phyloP scores from a whole-genome alignment of 331 rosid genomes.

The Quercus tomentella region DNA sequence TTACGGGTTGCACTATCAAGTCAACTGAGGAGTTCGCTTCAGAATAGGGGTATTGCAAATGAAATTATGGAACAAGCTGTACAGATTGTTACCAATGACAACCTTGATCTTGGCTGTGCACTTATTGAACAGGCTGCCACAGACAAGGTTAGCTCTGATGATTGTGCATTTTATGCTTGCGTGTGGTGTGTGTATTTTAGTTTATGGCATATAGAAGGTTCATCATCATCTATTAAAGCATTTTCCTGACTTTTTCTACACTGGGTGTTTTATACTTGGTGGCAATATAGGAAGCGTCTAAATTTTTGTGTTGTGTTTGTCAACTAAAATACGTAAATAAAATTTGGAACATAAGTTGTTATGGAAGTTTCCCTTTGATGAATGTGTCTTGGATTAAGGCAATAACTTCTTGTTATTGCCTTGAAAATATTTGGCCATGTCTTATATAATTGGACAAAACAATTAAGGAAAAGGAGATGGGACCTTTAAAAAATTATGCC shows the following conservation, averaged over 20 bases:
- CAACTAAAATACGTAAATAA: background rate
- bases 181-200: constrained; percentile 2
- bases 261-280: background rate
- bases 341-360: background rate
- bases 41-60: constrained; percentile 57
- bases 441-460: background rate
- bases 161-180: background rate
- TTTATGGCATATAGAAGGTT: background rate
- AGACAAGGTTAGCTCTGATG: constrained; percentile 62
- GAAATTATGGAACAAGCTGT: constrained; percentile 90
- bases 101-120: constrained; percentile 99
- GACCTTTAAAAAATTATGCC: background rate
- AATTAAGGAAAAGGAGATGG: background rate
- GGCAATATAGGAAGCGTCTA: background rate
- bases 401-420: background rate
- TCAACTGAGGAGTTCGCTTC: constrained; percentile 78
- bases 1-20: constrained; percentile 74
- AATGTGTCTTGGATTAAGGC: background rate
- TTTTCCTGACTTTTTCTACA: background rate
- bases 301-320: background rate
- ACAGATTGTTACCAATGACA: constrained; percentile 92
- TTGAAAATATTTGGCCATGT: background rate
- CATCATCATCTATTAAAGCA: background rate
- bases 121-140: constrained; percentile 96
- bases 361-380: background rate